These are phyloP conservation scores for Elsinoe fawcettii DNA, from an alignment of 2,329 filamentous ascomycete species.

Conservation along the genomic window DNA sequence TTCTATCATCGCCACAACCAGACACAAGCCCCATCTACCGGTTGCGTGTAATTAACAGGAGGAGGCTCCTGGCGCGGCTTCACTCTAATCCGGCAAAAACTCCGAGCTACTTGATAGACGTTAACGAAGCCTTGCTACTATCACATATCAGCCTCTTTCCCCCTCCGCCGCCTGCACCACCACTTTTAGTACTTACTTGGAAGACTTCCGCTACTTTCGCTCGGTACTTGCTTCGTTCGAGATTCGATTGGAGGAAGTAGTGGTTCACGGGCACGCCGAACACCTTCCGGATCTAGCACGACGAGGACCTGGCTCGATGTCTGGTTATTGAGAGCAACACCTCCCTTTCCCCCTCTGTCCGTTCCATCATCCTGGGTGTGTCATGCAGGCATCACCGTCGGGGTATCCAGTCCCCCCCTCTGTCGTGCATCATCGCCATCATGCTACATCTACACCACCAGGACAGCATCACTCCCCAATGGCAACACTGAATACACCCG, in stretches of 20 bases:
- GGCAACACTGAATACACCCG: constrained; percentile 8
- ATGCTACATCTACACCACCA: background rate
- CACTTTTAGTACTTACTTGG: background rate
- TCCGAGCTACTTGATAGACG: background rate
- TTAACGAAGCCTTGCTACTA: background rate
- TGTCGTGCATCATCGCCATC: background rate
- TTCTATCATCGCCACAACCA: background rate
- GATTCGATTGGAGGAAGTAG: background rate
- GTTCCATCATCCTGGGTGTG: background rate
- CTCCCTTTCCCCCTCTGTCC: background rate
- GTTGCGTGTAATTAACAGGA: background rate
- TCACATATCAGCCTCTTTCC: background rate
- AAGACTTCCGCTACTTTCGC: background rate
- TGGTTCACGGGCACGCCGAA: background rate
- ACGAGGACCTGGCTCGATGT: background rate
- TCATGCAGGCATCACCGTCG: constrained; percentile 12
- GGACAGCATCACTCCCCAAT: constrained; percentile 3
- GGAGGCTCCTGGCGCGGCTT: background rate
- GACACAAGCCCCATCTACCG: background rate
- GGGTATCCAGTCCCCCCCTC: constrained; percentile 9
- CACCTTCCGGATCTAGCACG: background rate
- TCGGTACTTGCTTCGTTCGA: background rate
- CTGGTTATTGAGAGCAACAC: background rate
- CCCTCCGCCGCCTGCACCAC: background rate
- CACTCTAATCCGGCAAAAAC: background rate